A percentile compares a stretch with the other conserved stretches of the same genome.
phyloP scores from a whole-genome alignment of 139 green algal genomes.

The Yamagishiella unicocca region DNA sequence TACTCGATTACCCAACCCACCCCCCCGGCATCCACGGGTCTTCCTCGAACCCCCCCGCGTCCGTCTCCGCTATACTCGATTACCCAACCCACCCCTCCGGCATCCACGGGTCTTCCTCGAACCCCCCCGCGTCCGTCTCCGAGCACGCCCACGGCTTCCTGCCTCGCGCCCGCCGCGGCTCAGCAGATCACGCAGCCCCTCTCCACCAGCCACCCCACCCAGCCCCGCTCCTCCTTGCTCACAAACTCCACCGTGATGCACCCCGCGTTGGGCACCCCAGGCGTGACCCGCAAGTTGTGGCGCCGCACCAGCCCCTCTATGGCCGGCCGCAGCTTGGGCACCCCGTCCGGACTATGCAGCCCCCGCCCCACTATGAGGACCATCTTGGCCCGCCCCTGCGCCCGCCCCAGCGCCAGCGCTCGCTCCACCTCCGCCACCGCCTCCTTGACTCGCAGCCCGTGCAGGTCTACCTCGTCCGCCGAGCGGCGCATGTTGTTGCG shows the following conservation, averaged over 20 bases:
- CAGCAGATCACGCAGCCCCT: slow-evolving; percentile 41
- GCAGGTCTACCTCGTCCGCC: slow-evolving; percentile 8
- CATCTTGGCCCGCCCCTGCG: not conserved
- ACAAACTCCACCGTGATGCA: slow-evolving; percentile 43
- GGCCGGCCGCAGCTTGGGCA: not conserved
- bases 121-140: no score
- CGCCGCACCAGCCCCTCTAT: slow-evolving; percentile 8
- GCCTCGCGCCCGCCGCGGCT: not conserved
- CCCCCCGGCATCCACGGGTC: no score
- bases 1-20: no score
- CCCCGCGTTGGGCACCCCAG: slow-evolving; percentile 37
- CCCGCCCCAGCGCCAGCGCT: not conserved
- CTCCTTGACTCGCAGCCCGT: slow-evolving; percentile 28
- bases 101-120: no score
- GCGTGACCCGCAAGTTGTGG: not conserved
- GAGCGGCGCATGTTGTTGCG: not conserved
- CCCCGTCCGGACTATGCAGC: slow-evolving; percentile 24
- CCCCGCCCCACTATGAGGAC: slow-evolving; percentile 40
- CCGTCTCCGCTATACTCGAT: no score
- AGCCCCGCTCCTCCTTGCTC: slow-evolving; percentile 16
- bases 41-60: no score
- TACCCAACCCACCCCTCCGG: no score
- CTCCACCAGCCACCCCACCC: not conserved
- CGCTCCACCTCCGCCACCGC: slow-evolving; percentile 3
- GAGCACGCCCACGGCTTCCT: no score